Conservation (phyloP, 2,329 filamentous ascomycete genomes). For the Claviceps sp. region DNA sequence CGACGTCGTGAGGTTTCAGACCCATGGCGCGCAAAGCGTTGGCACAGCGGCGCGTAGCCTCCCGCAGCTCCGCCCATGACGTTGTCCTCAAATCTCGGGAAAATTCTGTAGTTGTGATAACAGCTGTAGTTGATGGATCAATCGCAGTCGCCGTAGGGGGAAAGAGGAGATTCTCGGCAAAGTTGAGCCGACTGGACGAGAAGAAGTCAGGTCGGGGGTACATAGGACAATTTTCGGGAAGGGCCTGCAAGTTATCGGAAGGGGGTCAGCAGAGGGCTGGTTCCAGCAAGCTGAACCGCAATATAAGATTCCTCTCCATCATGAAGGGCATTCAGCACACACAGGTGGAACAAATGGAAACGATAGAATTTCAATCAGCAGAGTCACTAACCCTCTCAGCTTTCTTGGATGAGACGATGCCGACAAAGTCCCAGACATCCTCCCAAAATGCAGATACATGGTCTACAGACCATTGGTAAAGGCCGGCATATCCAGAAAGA, state of each 20-base stretch:
- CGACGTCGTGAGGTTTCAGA: conserved; percentile 40
- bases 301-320: neutral
- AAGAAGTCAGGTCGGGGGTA: conserved; percentile 87
- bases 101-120: conserved; percentile 70
- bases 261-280: neutral
- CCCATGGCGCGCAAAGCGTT: conserved; percentile 54
- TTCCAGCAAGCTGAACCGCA: neutral
- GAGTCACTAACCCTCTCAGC: conserved; percentile 41
- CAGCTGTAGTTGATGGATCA: conserved; percentile 49
- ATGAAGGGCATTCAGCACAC: neutral
- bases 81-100: conserved; percentile 41
- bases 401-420: conserved; percentile 52
- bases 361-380: neutral
- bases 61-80: conserved; percentile 70
- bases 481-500: conserved; percentile 54
- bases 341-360: neutral
- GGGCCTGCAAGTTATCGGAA: conserved; percentile 35
- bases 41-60: conserved; percentile 62
- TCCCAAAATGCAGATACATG: conserved; percentile 70
- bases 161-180: conserved; percentile 87
- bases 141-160: conserved; percentile 34
- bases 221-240: conserved; percentile 55
- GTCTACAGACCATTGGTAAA: conserved; percentile 76
- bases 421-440: conserved; percentile 72
- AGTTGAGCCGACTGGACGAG: conserved; percentile 66